A percentile compares a stretch with the other conserved stretches of the same genome.
Conservation (phyloP, 805 yeast species). For the Myxozyma nipponensis region DNA sequence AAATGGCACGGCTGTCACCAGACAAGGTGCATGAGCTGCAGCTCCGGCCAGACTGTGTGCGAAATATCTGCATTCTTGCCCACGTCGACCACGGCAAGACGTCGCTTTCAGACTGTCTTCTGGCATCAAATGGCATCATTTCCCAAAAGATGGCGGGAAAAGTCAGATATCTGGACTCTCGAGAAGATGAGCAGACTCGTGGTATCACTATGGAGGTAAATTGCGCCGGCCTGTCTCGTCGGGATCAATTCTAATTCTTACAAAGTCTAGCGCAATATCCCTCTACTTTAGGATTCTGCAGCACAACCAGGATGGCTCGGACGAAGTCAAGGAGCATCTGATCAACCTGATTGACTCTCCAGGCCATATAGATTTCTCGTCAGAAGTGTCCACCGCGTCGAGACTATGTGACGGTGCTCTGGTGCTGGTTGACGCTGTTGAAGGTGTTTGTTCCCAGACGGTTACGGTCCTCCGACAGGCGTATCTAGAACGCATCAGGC, state of each 20-base stretch:
- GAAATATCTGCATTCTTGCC: slow-evolving; percentile 93
- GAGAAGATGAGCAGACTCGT: slow-evolving; percentile 92
- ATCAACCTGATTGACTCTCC: slow-evolving; percentile 96
- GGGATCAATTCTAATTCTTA: background rate
- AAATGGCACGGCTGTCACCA: slow-evolving; percentile 44
- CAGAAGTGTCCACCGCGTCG: slow-evolving; percentile 95
- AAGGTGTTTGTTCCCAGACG: slow-evolving; percentile 97
- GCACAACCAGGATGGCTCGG: slow-evolving; percentile 20
- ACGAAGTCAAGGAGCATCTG: slow-evolving; percentile 62
- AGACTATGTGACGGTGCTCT: slow-evolving; percentile 96
- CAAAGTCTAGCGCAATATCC: slow-evolving; percentile 80
- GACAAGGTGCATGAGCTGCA: slow-evolving; percentile 66
- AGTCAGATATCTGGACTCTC: slow-evolving; percentile 83
- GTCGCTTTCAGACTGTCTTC: slow-evolving; percentile 81
- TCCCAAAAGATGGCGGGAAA: slow-evolving; percentile 95
- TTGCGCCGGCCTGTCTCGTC: background rate
- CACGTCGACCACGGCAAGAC: slow-evolving; percentile 99
- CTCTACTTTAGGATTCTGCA: slow-evolving; percentile 67
- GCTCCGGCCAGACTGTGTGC: slow-evolving; percentile 59
- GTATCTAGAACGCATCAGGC: slow-evolving; percentile 88
- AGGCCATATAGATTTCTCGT: slow-evolving; percentile 96
- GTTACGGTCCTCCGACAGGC: slow-evolving; percentile 91
- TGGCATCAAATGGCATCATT: slow-evolving; percentile 94
- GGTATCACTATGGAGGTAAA: slow-evolving; percentile 92
- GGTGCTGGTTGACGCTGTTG: slow-evolving; percentile 92